These are phyloP conservation scores for Sclerotinia glacialis DNA, from an alignment of 2,329 filamentous ascomycete species.

Conservation along the genomic window DNA sequence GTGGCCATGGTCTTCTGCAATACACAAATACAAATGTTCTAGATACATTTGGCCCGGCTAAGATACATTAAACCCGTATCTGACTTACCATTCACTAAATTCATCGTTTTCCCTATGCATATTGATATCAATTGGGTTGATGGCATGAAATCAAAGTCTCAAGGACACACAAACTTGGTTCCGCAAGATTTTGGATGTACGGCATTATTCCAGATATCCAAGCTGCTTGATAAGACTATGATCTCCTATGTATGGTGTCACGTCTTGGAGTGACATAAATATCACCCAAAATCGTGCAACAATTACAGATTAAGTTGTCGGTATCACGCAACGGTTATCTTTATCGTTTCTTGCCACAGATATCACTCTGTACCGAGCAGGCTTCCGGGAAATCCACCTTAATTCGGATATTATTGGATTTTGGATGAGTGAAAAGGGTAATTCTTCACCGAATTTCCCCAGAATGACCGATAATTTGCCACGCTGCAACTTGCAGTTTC, in stretches of 20 bases:
- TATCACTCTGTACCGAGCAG: not conserved
- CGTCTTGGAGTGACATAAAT: not conserved
- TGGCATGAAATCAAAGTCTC: not conserved
- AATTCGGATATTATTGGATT: not conserved
- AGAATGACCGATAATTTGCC: conserved; percentile 6
- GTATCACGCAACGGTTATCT: not conserved
- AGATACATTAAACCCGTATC: not conserved
- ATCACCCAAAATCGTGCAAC: not conserved
- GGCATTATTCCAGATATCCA: not conserved
- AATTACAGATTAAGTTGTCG: not conserved
- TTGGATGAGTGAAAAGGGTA: not conserved
- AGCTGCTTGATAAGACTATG: not conserved
- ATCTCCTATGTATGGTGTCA: not conserved
- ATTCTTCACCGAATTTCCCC: not conserved
- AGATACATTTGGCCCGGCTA: too few relatives aligned
- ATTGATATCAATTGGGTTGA: too few relatives aligned
- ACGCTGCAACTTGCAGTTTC: not conserved
- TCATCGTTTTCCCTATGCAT: not conserved
- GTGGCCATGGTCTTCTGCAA: too few relatives aligned
- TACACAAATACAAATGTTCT: not conserved
- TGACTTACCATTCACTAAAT: not conserved
- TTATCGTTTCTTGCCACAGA: not conserved
- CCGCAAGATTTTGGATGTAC: not conserved
- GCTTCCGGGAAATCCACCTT: not conserved
- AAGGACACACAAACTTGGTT: not conserved